Base-by-base conservation (phyloP, 1,139 yeast species). In the Hyphopichia khmerensis region DNA sequence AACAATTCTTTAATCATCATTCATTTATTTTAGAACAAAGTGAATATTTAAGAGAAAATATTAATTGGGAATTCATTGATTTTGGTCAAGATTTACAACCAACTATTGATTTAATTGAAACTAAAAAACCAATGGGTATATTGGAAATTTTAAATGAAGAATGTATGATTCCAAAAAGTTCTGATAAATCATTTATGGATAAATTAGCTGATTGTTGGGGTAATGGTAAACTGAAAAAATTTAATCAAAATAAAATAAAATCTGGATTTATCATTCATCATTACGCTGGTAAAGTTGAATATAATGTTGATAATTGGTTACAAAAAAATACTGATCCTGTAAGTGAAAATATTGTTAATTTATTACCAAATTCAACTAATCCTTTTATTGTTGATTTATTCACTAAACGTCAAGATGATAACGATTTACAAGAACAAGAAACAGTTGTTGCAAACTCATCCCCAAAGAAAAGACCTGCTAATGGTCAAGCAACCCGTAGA, bases 21-120 rank as follows among this genome's bases (percentile, higher is more conserved):
- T 91, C 95, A 80, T 95, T 95, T 68, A 95, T 91, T 13, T 74
- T 95, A 35, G 99, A 95, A 62, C 99, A 95, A 65, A 91, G 91
- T 58, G 99, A 95, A 64, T 95, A 95, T 57, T 69, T 91, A 47
- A 79, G 90, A 44, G 99, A 95, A 65, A 88, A 90, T 51, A 93
- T 95, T 44, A 91, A 88, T 50, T 95, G 99, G 99, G 86, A 90
- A 53, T 95, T 87, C 51, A 86, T 91, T 40, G 99, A 95, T 62
- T 95, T 90, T 65, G 99, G 99, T n/a, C 88, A 85, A 49, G 98
- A 95, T 61, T 71, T 93, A 43, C 96, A 93, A 60, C 96, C 95
- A 21, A 93, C 99, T 0, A 93, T 95, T 40, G 96, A 93, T 53
- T 72, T 95, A 44, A 90, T 95, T 44, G 99, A 93, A 64, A 69